Percentiles rank a stretch among this genome's conserved stretches.
Conservation (phyloP, 2,329 filamentous ascomycete species). For the Pestalotiopsis sp. region DNA sequence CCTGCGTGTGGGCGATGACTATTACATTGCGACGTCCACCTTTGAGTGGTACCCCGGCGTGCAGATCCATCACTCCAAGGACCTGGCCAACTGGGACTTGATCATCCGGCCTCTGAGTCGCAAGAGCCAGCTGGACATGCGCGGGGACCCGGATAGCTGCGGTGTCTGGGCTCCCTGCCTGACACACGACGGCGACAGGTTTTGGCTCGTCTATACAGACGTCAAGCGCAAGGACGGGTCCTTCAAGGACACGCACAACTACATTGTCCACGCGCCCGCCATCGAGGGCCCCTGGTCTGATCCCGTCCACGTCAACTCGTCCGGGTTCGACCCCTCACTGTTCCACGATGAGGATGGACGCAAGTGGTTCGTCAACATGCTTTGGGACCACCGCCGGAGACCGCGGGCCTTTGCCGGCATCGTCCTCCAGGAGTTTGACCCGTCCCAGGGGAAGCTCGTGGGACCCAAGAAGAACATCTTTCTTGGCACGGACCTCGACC, state of each 20-base stretch:
- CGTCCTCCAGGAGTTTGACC: constrained; percentile 59
- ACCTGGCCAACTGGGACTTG: constrained; percentile 56
- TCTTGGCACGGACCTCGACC: constrained; percentile 53
- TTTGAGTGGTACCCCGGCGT: constrained; percentile 60
- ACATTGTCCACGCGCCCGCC: constrained; percentile 56
- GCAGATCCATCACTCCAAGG: constrained; percentile 56
- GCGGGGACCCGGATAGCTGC: constrained; percentile 61
- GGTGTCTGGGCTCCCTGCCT: constrained; percentile 69
- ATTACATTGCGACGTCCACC: constrained; percentile 58
- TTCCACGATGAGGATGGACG: constrained; percentile 60
- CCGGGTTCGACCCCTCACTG: constrained; percentile 63
- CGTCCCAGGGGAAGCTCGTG: constrained; percentile 49
- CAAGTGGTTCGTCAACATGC: constrained; percentile 62
- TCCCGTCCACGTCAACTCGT: constrained; percentile 60
- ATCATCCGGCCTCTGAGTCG: constrained; percentile 49
- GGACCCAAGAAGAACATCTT: constrained; percentile 60
- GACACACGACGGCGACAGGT: constrained; percentile 60
- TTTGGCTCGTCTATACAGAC: constrained; percentile 68
- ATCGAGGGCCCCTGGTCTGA: constrained; percentile 66
- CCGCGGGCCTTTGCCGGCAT: constrained; percentile 58
- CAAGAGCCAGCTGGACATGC: constrained; percentile 57
- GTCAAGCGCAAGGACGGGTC: constrained; percentile 69
- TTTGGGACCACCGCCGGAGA: constrained; percentile 55
- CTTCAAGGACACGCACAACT: constrained; percentile 67
- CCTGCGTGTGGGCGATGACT: constrained; percentile 52